Percentiles rank a stretch among this genome's conserved stretches.
Conservation (phyloP, 768 basidiomycete genomes). For the Mycena venus region DNA sequence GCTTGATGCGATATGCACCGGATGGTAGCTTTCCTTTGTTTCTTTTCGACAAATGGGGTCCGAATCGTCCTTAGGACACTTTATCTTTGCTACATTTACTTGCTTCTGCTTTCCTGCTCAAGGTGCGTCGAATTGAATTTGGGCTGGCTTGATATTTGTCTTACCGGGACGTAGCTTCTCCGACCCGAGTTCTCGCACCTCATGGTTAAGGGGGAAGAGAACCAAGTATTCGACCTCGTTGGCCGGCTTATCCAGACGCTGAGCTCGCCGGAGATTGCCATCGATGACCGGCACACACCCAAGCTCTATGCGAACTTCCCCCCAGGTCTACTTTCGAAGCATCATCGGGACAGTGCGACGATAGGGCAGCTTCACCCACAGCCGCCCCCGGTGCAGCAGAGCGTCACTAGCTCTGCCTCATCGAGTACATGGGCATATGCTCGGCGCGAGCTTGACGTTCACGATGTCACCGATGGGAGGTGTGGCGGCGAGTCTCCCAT, state of each 20-base stretch:
- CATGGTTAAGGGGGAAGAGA: constrained; percentile 73
- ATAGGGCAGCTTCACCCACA: constrained; percentile 66
- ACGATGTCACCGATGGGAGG: constrained; percentile 41
- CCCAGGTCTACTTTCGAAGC: constrained; percentile 73
- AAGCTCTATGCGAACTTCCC: constrained; percentile 86
- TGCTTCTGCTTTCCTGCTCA: constrained; percentile 86
- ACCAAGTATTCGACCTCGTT: constrained; percentile 80
- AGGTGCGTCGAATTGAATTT: constrained; percentile 57
- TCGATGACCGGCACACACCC: constrained; percentile 86
- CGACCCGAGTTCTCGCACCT: constrained; percentile 79
- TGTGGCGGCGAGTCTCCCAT: background rate
- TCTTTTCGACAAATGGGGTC: background rate
- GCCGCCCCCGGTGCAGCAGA: constrained; percentile 58
- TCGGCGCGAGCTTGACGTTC: constrained; percentile 41
- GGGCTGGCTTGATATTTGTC: background rate
- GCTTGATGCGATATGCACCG: constrained; percentile 83
- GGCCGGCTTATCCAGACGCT: constrained; percentile 79
- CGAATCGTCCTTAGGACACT: constrained; percentile 64
- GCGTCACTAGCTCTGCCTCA: constrained; percentile 25
- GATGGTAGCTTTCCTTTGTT: constrained; percentile 64
- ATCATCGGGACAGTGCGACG: constrained; percentile 75
- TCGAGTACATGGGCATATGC: constrained; percentile 30
- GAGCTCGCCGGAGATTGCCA: constrained; percentile 79
- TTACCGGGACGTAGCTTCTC: constrained; percentile 63
- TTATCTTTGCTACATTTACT: constrained; percentile 86